Evolutionary conservation across 164 flowering plant genomes (phyloP), one percentile per base, ranked within the genome.

Genomic region (Taxillus chinensis): DNA sequence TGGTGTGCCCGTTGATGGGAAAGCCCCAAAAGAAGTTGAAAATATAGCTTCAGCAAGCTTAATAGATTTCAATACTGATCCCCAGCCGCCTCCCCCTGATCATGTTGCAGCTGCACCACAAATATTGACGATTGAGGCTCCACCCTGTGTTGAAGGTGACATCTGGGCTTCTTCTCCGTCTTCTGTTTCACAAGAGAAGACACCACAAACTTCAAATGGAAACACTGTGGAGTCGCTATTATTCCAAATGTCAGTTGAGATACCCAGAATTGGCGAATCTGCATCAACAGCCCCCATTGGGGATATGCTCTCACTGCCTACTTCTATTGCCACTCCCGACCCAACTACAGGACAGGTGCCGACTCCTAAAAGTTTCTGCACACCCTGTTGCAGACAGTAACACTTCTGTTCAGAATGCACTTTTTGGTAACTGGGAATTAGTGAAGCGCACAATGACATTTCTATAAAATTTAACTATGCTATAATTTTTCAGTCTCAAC

Each of bases 141-240:
- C 68, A 46, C 13, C 12, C 16, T 43, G 70, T 3, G 53, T 12
- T 16, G 65, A 61, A 16, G 64, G 52, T 37, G 59, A 46, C 17
- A 72, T 65, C 57, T 56, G 59, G 64, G 38, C 66, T 14, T 67
- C 72, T 8, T 45, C 42, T 62, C 65, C 61, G 59, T 14, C 70
- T 16, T 61, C 27, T 0, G 27, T 27, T 27, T 27, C 73, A 17
- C 40, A 53, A 41, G 39, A 62, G 41, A 74, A 43, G 40, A 40
- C 40, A 3, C 15, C 64, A 6, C 63, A 57, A 40, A 53, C 67
- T 40, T 68, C 76, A 43, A 48, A 38, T 15, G 13, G 64, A 55
- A 74, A 76, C 62, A 59, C 73, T 51, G 50, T 84, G 67, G 89
- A 84, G 56, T 66, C 59, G 41, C 62, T 84, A 54, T 66, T 84